Base-by-base conservation (phyloP, 2,329 filamentous ascomycete species). In the Clarireedia sp. region DNA sequence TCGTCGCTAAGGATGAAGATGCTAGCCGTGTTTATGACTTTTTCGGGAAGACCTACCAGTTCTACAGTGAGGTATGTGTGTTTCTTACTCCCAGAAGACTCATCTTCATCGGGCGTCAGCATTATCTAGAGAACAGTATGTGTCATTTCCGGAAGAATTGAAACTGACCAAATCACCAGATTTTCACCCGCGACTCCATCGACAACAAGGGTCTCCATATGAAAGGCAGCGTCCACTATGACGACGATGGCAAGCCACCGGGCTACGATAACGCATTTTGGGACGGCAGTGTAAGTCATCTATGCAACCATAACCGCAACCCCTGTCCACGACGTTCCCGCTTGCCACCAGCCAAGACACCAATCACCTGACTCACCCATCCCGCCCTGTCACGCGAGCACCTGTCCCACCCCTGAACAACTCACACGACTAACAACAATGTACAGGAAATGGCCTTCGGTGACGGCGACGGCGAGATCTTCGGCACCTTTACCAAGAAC, bases 391-490 rank as follows among this genome's bases (percentile, higher is more conserved):
- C n/a, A 41, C 38, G 7, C 38, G 16, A n/a, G 8, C 38, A 17
- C 17, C 17, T 46, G 10, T 16, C 44, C 17, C 16, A 23, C 44
- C 24, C n/a, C 44, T 26, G 24, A 26, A 46, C 5, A 2, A 26
- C 46, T 8, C 29, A n/a, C 24, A 17, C 9, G 7, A 29, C 9
- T 16, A n/a, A 17, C 10, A 16, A 37, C 14, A 7, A n/a, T 51
- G 5, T 80, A 80, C 65, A 80, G 62, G 43, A 45, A 45, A 79
- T 81, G 74, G 76, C 80, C 4, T 82, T 78, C 60, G 79, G 79
- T 3, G 78, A 81, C 51, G 78, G 79, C 6, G 54, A 57, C 26
- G 73, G 75, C 57, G 71, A 74, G 37, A 77, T 78, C 47, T 68
- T 81, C 51, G 43, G 43, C 17, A 24, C 43, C 66, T 80, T 81